Base-by-base conservation (phyloP, 108 stramenopile species). In the Nitzschia palea region DNA sequence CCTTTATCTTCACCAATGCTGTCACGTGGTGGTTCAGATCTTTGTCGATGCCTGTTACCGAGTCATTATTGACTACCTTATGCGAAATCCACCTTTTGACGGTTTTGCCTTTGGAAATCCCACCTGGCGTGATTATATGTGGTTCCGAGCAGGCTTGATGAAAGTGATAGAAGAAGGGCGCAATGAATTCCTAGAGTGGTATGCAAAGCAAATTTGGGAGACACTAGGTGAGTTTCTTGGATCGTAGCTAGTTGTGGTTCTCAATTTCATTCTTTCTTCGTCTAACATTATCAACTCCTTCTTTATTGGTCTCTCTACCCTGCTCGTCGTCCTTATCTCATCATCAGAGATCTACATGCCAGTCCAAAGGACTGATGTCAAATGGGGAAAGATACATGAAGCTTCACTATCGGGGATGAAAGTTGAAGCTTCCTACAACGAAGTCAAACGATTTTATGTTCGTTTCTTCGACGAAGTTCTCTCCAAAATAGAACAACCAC, bases 41-140 rank as follows among this genome's bases (percentile, higher is more conserved):
- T 34, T 60, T 2, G 59, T 60, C 18, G 59, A 60, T 34, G 15
- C 59, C 10, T 34, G 31, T 14, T 60, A 60, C 22, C 36, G 59
- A 0, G 26, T 22, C 6, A 40, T 60, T 12, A 60, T 60, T 26
- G 59, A 60, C 9, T 60, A 60, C 27, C 20, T 18, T 26, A 34
- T n/a, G 9, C 36, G 59, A n/a, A 40, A 60, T 40, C 59, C 59
- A 42, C 59, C 59, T 18, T 60, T 60, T 42, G 59, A 60, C 43
- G 59, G 59, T 18, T 37, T 37, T 26, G 25, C 59, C 0, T 60
- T 60, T 32, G 59, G 59, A 22, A 40, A 25, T 43, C 59, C 59
- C 17, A 43, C 59, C 1, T 60, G 59, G 59, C 31, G 59, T 8
- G 59, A 60, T 34, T 60, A 60, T 25, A 60, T 60, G 59, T 60